A percentile compares a stretch with the other conserved stretches of the same genome.
phyloP scores from a whole-genome alignment of 148 eudicot species.

The Dysphania ambrosioides region DNA sequence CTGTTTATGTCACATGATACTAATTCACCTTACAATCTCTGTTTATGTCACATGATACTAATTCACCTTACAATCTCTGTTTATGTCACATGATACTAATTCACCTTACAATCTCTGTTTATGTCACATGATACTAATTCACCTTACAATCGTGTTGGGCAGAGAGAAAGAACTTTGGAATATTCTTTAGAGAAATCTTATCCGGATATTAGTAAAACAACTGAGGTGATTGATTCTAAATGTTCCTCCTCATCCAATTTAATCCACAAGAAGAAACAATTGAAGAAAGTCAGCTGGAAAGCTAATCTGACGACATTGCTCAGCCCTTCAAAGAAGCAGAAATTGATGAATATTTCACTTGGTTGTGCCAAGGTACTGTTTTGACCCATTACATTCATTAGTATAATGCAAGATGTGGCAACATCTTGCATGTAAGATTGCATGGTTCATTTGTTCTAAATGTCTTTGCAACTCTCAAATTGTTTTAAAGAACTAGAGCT shows the following conservation, averaged over 20 bases:
- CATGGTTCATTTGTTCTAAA: background rate
- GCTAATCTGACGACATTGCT: conserved; percentile 22
- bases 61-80: background rate
- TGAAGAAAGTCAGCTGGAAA: conserved; percentile 30
- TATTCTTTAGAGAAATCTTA: conserved; percentile 13
- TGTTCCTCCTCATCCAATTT: conserved; percentile 16
- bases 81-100: background rate
- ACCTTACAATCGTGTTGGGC: conserved; percentile 4
- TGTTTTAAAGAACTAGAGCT: background rate
- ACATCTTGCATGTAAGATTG: background rate
- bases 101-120: background rate
- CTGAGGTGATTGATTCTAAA: conserved; percentile 12
- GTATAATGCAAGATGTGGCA: background rate
- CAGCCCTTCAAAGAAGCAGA: conserved; percentile 19
- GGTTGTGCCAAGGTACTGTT: conserved; percentile 18
- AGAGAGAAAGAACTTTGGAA: conserved; percentile 13
- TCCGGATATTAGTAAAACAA: background rate
- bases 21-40: background rate
- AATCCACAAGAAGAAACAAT: conserved; percentile 7
- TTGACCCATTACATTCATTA: background rate
- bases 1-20: background rate
- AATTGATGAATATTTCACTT: conserved; percentile 2
- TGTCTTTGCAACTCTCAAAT: background rate
- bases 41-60: background rate
- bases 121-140: background rate